Evolutionary conservation across 163 green algal species (phyloP).

Genomic region (Picocystis sp.): DNA sequence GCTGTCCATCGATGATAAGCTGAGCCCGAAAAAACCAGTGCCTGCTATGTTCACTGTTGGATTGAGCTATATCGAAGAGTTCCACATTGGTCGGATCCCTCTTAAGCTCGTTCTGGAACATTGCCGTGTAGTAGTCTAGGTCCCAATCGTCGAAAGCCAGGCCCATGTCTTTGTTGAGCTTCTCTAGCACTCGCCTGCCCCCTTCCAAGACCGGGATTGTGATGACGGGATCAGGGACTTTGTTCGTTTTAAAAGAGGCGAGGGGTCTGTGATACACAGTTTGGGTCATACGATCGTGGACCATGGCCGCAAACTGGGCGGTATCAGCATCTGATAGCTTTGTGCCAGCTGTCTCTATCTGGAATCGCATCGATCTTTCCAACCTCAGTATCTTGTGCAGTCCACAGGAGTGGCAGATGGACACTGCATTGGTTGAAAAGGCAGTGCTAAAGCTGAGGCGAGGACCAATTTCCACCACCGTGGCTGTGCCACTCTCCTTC

Average conservation of each 20-base stretch:
- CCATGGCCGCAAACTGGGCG: slow-evolving; percentile 18
- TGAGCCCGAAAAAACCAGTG: slow-evolving; percentile 89
- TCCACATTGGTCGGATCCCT: slow-evolving; percentile 95
- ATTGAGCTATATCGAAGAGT: slow-evolving; percentile 98
- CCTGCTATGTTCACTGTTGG: slow-evolving; percentile 76
- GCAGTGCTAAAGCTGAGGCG: slow-evolving; percentile 87
- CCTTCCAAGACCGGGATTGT: slow-evolving; percentile 44
- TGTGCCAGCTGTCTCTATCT: slow-evolving; percentile 17
- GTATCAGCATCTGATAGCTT: slow-evolving; percentile 29
- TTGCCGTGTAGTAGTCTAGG: slow-evolving; percentile 39
- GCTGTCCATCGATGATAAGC: slow-evolving; percentile 73
- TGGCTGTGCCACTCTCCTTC: slow-evolving; percentile 6
- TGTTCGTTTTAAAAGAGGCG: slow-evolving; percentile 43
- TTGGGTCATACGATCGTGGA: slow-evolving; percentile 99
- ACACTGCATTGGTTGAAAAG: slow-evolving; percentile 88
- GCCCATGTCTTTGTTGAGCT: slow-evolving; percentile 74
- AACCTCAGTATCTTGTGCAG: slow-evolving; percentile 51
- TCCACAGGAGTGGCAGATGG: slow-evolving; percentile 72
- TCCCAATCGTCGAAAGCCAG: slow-evolving; percentile 95
- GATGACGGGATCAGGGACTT: slow-evolving; percentile 49
- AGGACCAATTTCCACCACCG: slow-evolving; percentile 79
- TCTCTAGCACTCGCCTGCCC: slow-evolving; percentile 65
- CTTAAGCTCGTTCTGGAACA: slow-evolving; percentile 54
- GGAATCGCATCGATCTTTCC: slow-evolving; percentile 31
- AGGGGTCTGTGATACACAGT: slow-evolving; percentile 61